Evolutionary conservation across 495 filamentous ascomycete species (phyloP), one percentile per base, ranked within the genome.

Genomic region (Xylaria bambusicola): DNA sequence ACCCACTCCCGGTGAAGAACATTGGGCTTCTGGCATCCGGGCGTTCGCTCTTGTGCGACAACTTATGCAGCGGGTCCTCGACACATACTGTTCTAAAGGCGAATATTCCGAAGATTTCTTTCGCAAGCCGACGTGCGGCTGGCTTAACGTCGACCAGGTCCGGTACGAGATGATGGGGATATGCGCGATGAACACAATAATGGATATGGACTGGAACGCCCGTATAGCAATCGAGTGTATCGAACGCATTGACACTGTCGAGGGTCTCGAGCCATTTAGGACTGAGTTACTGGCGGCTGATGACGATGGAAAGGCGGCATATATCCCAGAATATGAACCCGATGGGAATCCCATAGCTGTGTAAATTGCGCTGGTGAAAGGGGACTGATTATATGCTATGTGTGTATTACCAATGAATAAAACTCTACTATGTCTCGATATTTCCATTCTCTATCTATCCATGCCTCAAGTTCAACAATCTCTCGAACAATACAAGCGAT

Each of bases 231-330:
- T 58, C 8, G 55, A 58, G 21, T 26, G 42, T 38, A 58, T 49
- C 10, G 18, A 58, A 27, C 1, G 18, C 0, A 48, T 58, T 17
- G 1, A 1, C 0, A 17, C 8, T 9, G 13, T 49, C 0, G 21
- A 26, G 1, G 20, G 10, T 17, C 13, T 49, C 18, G 12, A 0
- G 3, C 4, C 12, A 7, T 58, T 50, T 13, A 87, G 86, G 13
- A 78, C 47, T 31, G 89, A 83, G 29, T 89, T 75, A 18, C 70
- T 80, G 31, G 90, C 77, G 26, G 38, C 52, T 5, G 21, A 56
- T 35, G 4, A 56, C 10, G 18, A 29, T 13, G 40, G 24, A 2
- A 56, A 45, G 40, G 3, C 26, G 20, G 36, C 51, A 7, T 54
- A 54, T 18, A 9, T 27, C 15, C 35, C 51, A 41, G 15, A 9